Evolutionary conservation across 176 grass and related monocot genomes (phyloP).

Genomic region (Eleusine coracana): DNA sequence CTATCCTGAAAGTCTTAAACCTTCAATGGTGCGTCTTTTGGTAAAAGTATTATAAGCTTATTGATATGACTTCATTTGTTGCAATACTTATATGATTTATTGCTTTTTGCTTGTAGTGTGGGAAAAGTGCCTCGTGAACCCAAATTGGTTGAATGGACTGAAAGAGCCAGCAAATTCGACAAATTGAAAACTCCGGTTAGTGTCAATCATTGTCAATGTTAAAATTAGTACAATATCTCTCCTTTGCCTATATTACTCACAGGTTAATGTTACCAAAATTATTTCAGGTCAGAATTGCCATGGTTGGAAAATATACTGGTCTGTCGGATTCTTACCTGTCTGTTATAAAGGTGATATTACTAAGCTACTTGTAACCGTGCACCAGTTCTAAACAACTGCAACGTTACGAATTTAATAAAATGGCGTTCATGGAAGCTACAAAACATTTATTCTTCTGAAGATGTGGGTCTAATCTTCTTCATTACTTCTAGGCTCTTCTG

Average conservation of each 20-base stretch:
- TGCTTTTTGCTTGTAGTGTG: conserved; percentile 37
- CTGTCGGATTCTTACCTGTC: conserved; percentile 78
- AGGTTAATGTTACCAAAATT: conserved; percentile 28
- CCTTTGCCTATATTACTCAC: not conserved
- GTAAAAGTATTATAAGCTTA: conserved; percentile 19
- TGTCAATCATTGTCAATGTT: not conserved
- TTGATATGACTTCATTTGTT: conserved; percentile 10
- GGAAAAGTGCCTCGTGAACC: conserved; percentile 53
- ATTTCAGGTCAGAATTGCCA: conserved; percentile 81
- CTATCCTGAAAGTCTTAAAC: conserved; percentile 78
- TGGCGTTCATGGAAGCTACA: not conserved
- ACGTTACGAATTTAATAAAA: not conserved
- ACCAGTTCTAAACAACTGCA: not conserved
- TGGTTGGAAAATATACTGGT: conserved; percentile 84
- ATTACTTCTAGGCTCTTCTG: conserved; percentile 62
- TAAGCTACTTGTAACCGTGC: not conserved
- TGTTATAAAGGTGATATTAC: conserved; percentile 66
- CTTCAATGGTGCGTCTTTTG: conserved; percentile 59
- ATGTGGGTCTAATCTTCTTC: not conserved
- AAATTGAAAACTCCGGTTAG: conserved; percentile 61
- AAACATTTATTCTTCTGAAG: not conserved
- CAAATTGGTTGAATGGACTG: conserved; percentile 73
- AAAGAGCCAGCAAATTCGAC: conserved; percentile 72
- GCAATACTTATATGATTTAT: conserved; percentile 14
- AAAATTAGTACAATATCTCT: not conserved